Conservation (phyloP, 2,329 filamentous ascomycete genomes). For the Colletotrichum orbiculare region DNA sequence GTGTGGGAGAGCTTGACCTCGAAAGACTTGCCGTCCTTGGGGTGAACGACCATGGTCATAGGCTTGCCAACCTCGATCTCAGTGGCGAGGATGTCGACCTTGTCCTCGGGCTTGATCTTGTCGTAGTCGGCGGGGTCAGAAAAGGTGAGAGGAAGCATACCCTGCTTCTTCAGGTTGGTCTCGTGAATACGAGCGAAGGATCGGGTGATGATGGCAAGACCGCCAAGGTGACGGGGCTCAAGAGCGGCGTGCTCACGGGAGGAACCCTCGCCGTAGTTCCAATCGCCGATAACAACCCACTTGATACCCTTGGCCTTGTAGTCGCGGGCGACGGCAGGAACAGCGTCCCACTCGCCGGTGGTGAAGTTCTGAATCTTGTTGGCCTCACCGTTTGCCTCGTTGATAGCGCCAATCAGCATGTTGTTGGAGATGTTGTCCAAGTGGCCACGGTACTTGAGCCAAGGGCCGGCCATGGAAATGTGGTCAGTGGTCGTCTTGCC, state of each 20-base stretch:
- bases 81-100: conserved; percentile 88
- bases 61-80: conserved; percentile 93
- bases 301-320: conserved; percentile 97
- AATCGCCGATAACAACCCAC: conserved; percentile 99
- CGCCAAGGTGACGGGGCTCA: conserved; percentile 96
- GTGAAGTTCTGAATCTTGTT: conserved; percentile 97
- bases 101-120: conserved; percentile 93
- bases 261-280: conserved; percentile 98
- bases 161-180: conserved; percentile 99
- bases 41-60: conserved; percentile 90
- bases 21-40: conserved; percentile 81
- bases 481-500: conserved; percentile 98
- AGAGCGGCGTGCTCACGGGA: conserved; percentile 99
- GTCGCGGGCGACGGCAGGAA: conserved; percentile 93
- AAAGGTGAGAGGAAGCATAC: conserved; percentile 99
- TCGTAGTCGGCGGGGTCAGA: conserved; percentile 95
- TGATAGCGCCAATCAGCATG: conserved; percentile 98
- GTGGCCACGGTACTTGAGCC: conserved; percentile 99
- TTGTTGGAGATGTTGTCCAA: conserved; percentile 99
- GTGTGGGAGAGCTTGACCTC: conserved; percentile 91
- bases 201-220: conserved; percentile 94
- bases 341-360: conserved; percentile 85
- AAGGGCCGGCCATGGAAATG: conserved; percentile 96
- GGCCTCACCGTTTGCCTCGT: conserved; percentile 93
- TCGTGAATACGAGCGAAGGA: conserved; percentile 99